Percentiles rank a stretch among this genome's conserved stretches.
These are phyloP conservation scores for Erysimum cheiranthoides DNA, from an alignment of 345 rosid genomes.

Conservation along the genomic window DNA sequence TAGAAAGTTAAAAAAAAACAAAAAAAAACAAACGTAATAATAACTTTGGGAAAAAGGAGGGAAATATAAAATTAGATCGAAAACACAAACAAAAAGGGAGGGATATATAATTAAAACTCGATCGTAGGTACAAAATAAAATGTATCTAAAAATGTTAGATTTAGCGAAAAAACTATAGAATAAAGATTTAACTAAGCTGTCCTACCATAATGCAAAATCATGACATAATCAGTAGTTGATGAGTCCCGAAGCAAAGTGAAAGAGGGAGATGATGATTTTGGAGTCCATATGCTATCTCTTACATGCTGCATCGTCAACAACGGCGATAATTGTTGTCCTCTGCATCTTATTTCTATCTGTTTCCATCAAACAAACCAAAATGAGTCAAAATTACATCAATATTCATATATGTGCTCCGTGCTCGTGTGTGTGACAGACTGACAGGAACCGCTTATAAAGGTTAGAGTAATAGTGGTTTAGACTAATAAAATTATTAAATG, in stretches of 20 bases:
- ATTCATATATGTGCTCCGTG: background rate
- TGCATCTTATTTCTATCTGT: conserved; percentile 94
- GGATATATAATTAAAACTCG: conserved; percentile 31
- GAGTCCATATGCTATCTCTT: conserved; percentile 86
- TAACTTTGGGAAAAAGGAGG: background rate
- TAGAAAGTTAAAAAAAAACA: background rate
- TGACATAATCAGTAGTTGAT: conserved; percentile 74
- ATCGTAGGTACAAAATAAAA: conserved; percentile 25
- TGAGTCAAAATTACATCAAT: conserved; percentile 4
- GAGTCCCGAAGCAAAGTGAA: conserved; percentile 65
- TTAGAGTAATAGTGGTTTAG: background rate
- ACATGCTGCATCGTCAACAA: conserved; percentile 90
- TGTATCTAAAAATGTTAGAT: conserved; percentile 28
- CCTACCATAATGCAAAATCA: conserved; percentile 88
- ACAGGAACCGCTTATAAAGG: background rate
- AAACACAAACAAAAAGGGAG: conserved; percentile 32
- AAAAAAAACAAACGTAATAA: background rate
- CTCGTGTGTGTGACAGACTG: conserved; percentile 2
- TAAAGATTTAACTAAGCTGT: conserved; percentile 43
- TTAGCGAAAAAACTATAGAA: conserved; percentile 9
- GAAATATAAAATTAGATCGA: conserved; percentile 1
- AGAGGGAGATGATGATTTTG: conserved; percentile 54
- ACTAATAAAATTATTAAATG: background rate
- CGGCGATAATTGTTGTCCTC: conserved; percentile 83
- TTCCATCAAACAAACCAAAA: conserved; percentile 33